Evolutionary conservation across 345 rosid species (phyloP).

Genomic region (Carallia brachiata): DNA sequence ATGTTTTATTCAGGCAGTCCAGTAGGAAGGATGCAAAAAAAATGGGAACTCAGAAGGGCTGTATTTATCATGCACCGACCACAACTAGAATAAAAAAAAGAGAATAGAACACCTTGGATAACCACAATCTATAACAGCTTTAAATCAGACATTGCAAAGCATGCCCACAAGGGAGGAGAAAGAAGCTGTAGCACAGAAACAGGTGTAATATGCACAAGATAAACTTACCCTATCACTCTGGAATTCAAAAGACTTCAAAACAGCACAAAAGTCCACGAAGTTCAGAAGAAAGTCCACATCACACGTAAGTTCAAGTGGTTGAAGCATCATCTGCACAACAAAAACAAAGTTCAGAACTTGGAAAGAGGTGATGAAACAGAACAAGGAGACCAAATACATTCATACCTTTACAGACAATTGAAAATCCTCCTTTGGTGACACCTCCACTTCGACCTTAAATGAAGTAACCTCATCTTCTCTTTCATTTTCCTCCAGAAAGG

Average conservation of each 20-base stretch:
- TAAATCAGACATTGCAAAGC: background rate
- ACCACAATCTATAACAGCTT: background rate
- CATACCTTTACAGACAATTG: slow-evolving; percentile 61
- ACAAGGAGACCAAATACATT: slow-evolving; percentile 21
- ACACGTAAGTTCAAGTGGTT: slow-evolving; percentile 56
- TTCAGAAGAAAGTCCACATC: slow-evolving; percentile 48
- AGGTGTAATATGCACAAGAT: slow-evolving; percentile 2
- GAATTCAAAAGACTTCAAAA: slow-evolving; percentile 52
- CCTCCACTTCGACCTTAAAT: slow-evolving; percentile 52
- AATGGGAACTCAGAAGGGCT: too few species aligned
- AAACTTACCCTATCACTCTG: slow-evolving; percentile 73
- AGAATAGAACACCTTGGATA: background rate
- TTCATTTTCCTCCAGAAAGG: slow-evolving; percentile 31
- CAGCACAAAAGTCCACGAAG: slow-evolving; percentile 44
- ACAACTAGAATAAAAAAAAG: slow-evolving; percentile 1
- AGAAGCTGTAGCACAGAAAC: background rate
- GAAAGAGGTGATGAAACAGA: background rate
- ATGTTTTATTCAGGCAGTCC: too few species aligned
- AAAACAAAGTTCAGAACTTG: slow-evolving; percentile 8
- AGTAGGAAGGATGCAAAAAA: too few species aligned
- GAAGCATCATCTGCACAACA: slow-evolving; percentile 53
- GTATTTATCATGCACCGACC: background rate
- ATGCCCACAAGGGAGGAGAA: background rate
- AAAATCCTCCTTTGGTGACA: slow-evolving; percentile 48
- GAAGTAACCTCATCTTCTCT: slow-evolving; percentile 42